Evolutionary conservation across 140 eudicot species (phyloP).

Genomic region (Senecio squalidus): DNA sequence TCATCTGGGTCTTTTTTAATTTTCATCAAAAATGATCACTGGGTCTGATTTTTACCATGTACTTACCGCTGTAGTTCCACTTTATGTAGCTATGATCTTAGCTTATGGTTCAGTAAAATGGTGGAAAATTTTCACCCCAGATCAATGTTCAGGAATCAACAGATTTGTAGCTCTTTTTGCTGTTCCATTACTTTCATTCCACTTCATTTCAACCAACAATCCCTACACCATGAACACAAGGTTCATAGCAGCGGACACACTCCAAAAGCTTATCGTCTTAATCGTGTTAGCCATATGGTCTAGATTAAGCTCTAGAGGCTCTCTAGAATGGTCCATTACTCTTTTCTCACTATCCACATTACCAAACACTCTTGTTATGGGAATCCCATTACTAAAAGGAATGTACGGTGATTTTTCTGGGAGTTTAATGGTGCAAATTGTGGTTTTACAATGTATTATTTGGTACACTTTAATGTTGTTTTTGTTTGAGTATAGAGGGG

Average conservation of each 20-base stretch:
- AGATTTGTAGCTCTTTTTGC: slow-evolving; percentile 67
- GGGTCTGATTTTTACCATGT: slow-evolving; percentile 42
- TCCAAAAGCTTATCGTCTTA: slow-evolving; percentile 75
- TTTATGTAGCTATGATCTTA: slow-evolving; percentile 64
- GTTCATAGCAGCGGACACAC: slow-evolving; percentile 90
- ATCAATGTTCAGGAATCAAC: slow-evolving; percentile 73
- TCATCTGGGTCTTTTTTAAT: slow-evolving; percentile 18
- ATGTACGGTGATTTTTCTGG: slow-evolving; percentile 92
- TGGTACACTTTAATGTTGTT: slow-evolving; percentile 95
- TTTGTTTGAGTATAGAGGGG: slow-evolving; percentile 88
- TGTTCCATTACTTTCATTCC: slow-evolving; percentile 64
- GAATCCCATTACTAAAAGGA: slow-evolving; percentile 80
- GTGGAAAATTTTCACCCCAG: slow-evolving; percentile 56
- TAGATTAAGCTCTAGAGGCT: slow-evolving; percentile 60
- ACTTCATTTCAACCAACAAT: slow-evolving; percentile 51
- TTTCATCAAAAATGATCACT: slow-evolving; percentile 52
- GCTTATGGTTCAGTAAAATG: slow-evolving; percentile 58
- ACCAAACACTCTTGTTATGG: slow-evolving; percentile 95
- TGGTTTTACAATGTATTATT: slow-evolving; percentile 83
- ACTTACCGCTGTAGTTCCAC: slow-evolving; percentile 51
- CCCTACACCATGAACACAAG: slow-evolving; percentile 63
- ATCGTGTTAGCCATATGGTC: slow-evolving; percentile 66
- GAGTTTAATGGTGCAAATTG: slow-evolving; percentile 83
- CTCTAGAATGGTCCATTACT: slow-evolving; percentile 86
- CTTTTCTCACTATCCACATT: slow-evolving; percentile 69